phyloP scores from a whole-genome alignment of 148 eudicot species.

The Nyssa sinensis region DNA sequence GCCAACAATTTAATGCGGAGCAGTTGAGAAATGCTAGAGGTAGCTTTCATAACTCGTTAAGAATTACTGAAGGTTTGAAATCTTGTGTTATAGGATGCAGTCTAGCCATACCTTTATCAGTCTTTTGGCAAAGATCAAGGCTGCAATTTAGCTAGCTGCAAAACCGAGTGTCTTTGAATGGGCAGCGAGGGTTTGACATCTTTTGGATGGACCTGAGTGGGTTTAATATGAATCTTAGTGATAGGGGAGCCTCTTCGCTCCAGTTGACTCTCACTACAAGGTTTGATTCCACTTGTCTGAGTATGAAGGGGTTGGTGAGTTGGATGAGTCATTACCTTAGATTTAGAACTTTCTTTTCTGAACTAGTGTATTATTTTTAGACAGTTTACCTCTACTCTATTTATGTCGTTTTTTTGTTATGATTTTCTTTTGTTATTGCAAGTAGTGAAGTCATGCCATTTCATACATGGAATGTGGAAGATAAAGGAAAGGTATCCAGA shows the following conservation, averaged over 20 bases:
- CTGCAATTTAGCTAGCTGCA: neutral
- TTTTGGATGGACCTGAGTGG: neutral
- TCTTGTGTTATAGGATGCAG: neutral
- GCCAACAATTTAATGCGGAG: constrained; percentile 25
- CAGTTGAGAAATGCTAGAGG: constrained; percentile 36
- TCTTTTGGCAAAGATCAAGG: neutral
- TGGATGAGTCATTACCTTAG: neutral
- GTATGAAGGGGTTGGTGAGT: neutral
- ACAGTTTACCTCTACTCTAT: neutral
- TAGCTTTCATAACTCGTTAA: constrained; percentile 9
- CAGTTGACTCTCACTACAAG: neutral
- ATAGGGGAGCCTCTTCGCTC: neutral
- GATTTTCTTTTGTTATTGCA: constrained; percentile 14
- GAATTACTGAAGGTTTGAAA: neutral
- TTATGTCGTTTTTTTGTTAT: neutral
- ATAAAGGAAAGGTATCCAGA: constrained; percentile 25
- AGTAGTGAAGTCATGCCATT: constrained; percentile 40
- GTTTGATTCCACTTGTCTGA: neutral
- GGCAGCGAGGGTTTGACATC: neutral
- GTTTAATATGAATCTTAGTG: neutral
- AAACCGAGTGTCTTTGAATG: neutral
- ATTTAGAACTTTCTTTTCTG: neutral
- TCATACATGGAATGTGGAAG: constrained; percentile 32
- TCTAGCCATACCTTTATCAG: neutral
- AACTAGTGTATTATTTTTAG: neutral